Evolutionary conservation across 768 basidiomycete genomes (phyloP), one percentile per base, ranked within the genome.

Genomic region (Suillus alpinus): DNA sequence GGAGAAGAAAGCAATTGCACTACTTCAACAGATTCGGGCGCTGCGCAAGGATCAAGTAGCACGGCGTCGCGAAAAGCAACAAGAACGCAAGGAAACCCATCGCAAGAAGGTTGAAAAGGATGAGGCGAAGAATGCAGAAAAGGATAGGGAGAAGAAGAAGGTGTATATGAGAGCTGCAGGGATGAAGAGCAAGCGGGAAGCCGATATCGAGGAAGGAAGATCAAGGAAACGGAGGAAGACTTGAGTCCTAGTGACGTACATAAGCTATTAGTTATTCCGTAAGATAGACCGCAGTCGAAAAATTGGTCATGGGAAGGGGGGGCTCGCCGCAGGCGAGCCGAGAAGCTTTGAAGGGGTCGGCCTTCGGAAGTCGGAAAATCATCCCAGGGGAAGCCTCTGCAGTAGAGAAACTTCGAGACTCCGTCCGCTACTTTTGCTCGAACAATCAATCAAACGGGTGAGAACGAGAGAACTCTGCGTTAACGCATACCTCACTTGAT

Each of bases 21-120:
- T 98, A 41, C 71, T 99, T 71, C 96, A 98, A 73, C 95, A 98
- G 79, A 94, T 98, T 64, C 86, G 91, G 52, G 92, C 95, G 6
- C 74, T 99, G 67, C 78, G 93, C 61, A 98, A 95, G 75, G 95
- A 95, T 68, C 92, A 96, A 76, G 81, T 93, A 2, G 77, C 72
- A 46, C 79, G 87, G 68, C 77, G 95, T 69, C 87, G 84, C 68
- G 92, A 88, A 73, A 97, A 95, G 80, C 92, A 98, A 77, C 82
- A 79, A n/a, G 91, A 89, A 77, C 82, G 87, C 74, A 84, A 84
- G 62, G 84, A 76, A 37, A 85, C 79, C 66, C 83, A 87, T 67
- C 75, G 80, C 66, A 92, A 92, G 79, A 91, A 86, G 76, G 73
- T 84, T 10, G 89, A 83, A 66, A 91, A 88, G 75, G 85, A 85